Conservation (phyloP, 2,329 filamentous ascomycete genomes). For the Geosmithia flava region DNA sequence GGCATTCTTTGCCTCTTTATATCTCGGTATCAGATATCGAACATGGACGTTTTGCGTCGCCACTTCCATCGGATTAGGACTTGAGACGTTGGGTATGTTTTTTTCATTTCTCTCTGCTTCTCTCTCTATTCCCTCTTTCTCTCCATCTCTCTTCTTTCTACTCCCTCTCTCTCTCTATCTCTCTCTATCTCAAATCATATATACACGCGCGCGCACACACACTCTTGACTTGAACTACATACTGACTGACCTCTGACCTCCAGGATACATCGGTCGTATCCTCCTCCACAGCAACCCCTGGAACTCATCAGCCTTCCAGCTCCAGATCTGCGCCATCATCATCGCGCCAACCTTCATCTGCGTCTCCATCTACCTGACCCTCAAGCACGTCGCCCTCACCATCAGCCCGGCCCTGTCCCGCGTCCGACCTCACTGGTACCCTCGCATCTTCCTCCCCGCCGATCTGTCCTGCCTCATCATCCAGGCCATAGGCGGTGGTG, state of each 20-base stretch:
- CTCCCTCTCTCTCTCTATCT: neutral
- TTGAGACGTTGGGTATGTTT: constrained; percentile 36
- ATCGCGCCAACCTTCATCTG: constrained; percentile 48
- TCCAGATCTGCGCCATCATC: constrained; percentile 47
- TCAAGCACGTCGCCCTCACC: constrained; percentile 43
- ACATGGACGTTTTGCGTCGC: constrained; percentile 43
- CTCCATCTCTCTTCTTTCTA: no score
- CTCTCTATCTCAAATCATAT: no score
- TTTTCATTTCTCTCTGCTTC: no score
- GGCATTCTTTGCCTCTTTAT: constrained; percentile 25
- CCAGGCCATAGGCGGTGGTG: constrained; percentile 43
- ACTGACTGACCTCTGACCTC: no score
- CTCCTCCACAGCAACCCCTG: constrained; percentile 41
- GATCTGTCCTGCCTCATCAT: constrained; percentile 46
- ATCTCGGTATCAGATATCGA: constrained; percentile 32
- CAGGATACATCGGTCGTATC: constrained; percentile 42
- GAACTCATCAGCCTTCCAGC: constrained; percentile 39
- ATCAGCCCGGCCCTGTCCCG: constrained; percentile 37
- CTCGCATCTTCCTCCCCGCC: constrained; percentile 45
- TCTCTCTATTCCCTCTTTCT: no score
- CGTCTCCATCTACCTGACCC: constrained; percentile 50
- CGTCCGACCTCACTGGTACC: constrained; percentile 37
- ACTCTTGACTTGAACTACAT: no score
- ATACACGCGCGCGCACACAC: no score
- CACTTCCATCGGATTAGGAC: constrained; percentile 32